A percentile compares a stretch with the other conserved stretches of the same genome.
These are phyloP conservation scores for Ascochyta rabiei DNA, from an alignment of 2,329 filamentous ascomycete species.

Conservation along the genomic window DNA sequence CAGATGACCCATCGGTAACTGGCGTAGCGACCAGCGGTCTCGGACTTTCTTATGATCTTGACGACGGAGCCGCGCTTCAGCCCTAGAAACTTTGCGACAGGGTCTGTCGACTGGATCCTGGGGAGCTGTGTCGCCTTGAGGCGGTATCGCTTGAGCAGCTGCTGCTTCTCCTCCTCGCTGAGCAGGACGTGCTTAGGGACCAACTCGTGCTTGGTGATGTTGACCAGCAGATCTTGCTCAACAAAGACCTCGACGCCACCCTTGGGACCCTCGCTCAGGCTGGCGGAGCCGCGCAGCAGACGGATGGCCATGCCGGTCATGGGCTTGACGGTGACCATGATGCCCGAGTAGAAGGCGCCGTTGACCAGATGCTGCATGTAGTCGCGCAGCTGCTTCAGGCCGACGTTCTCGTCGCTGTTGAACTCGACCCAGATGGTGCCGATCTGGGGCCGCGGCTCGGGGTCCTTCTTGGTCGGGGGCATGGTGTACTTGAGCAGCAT, in stretches of 20 bases:
- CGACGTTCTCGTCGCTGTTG: slow-evolving; percentile 77
- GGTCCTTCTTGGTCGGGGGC: slow-evolving; percentile 70
- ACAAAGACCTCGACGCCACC: slow-evolving; percentile 92
- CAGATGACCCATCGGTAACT: slow-evolving; percentile 78
- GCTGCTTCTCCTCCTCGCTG: slow-evolving; percentile 85
- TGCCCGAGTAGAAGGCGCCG: slow-evolving; percentile 85
- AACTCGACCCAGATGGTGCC: slow-evolving; percentile 96
- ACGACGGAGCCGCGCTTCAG: slow-evolving; percentile 91
- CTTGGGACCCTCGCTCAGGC: slow-evolving; percentile 63
- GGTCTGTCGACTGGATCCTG: slow-evolving; percentile 87
- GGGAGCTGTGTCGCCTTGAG: slow-evolving; percentile 98
- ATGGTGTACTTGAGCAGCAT: slow-evolving; percentile 88
- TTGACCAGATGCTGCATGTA: slow-evolving; percentile 84
- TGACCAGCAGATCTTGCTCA: slow-evolving; percentile 94
- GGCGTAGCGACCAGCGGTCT: slow-evolving; percentile 95
- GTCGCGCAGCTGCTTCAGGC: slow-evolving; percentile 87
- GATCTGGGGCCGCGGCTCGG: slow-evolving; percentile 73
- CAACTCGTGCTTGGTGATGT: slow-evolving; percentile 97
- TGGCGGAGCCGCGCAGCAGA: slow-evolving; percentile 39
- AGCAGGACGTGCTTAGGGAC: slow-evolving; percentile 93
- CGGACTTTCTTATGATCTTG: slow-evolving; percentile 95
- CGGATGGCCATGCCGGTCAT: slow-evolving; percentile 77
- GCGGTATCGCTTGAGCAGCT: slow-evolving; percentile 85
- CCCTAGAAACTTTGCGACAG: slow-evolving; percentile 89
- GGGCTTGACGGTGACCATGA: slow-evolving; percentile 83